Base-by-base conservation (phyloP, 768 basidiomycete species). In the Rhodotorula paludigena region DNA sequence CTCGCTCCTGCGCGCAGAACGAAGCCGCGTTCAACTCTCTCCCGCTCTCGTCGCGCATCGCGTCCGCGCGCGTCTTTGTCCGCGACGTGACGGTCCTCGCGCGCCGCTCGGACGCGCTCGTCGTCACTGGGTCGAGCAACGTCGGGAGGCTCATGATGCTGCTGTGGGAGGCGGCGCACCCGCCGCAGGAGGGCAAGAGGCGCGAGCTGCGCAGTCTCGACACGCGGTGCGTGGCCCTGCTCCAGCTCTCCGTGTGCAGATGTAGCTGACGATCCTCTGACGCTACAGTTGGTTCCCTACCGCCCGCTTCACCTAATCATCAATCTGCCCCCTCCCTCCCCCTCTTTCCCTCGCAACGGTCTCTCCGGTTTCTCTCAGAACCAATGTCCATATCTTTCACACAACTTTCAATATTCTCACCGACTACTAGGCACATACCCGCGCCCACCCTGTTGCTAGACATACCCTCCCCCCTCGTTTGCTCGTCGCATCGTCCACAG, bases 61-160 rank as follows among this genome's bases (percentile, higher is more conserved):
- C 56, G 15, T 28, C 41, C 10, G 57, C 71, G 8, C 63, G 57
- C 35, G 3, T 20, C 15, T 74, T 75, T 48, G 65, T 75, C 23
- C 64, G 74, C 20, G 74, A 75, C 58, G 39, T 75, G 10, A 72
- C 74, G 0, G 30, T 72, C n/a, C 58, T 73, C 33, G 53, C 71
- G 4, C 52, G 35, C 1, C 45, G 42, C 1, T 60, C 68, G 14
- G 74, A 75, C 36, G 74, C 65, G n/a, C 33, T 75, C 33, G 73
- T 75, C 52, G 48, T 75, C 20, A 74, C 71, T 7, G 73, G 61
- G 5, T 59, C 58, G 1, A 68, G 65, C 35, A 75, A 75, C 56
- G 74, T 75, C 25, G 74, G 74, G 1, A 28, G 74, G 32, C 48
- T 75, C 32, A 55, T 75, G 66, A 55, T 51, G 36, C 18, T 74